Evolutionary conservation across 2,329 filamentous ascomycete genomes (phyloP).

Genomic region (Aureobasidium musti): DNA sequence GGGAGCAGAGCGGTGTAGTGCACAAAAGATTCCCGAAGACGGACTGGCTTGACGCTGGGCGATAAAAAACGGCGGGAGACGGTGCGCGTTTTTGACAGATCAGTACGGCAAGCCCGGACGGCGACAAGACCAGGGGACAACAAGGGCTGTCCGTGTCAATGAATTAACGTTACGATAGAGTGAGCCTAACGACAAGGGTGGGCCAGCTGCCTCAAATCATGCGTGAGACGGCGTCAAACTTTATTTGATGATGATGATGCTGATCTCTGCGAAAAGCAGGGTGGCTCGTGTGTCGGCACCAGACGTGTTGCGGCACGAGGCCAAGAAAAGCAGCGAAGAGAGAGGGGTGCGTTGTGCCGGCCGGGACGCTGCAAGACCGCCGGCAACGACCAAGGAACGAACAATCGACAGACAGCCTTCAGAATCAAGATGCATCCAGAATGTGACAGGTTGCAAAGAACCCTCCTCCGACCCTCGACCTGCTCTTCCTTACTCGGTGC

Average conservation of each 20-base stretch:
- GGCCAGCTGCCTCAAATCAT: constrained; percentile 25
- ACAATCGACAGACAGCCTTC: neutral
- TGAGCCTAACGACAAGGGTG: constrained; percentile 17
- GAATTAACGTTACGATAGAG: constrained; percentile 25
- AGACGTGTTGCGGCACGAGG: constrained; percentile 22
- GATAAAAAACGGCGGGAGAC: constrained; percentile 26
- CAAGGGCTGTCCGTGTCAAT: constrained; percentile 2
- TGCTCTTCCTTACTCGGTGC: constrained; percentile 1
- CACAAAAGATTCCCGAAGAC: constrained; percentile 30
- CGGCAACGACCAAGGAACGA: neutral
- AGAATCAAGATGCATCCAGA: neutral
- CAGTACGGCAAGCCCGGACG: constrained; percentile 26
- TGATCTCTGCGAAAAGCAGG: constrained; percentile 7
- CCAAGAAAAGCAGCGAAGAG: constrained; percentile 19
- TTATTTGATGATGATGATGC: constrained; percentile 17
- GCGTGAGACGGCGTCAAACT: constrained; percentile 25
- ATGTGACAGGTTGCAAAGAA: constrained; percentile 24
- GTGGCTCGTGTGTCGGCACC: constrained; percentile 21
- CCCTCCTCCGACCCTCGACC: neutral
- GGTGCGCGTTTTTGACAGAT: constrained; percentile 29
- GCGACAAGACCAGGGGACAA: constrained; percentile 20
- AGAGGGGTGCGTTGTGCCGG: constrained; percentile 9
- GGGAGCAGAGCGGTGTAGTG: constrained; percentile 32
- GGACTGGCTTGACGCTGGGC: constrained; percentile 25
- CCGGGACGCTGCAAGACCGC: neutral